Evolutionary conservation across 768 basidiomycete genomes (phyloP), one percentile per base, ranked within the genome.

Genomic region (Lactarius indigo): DNA sequence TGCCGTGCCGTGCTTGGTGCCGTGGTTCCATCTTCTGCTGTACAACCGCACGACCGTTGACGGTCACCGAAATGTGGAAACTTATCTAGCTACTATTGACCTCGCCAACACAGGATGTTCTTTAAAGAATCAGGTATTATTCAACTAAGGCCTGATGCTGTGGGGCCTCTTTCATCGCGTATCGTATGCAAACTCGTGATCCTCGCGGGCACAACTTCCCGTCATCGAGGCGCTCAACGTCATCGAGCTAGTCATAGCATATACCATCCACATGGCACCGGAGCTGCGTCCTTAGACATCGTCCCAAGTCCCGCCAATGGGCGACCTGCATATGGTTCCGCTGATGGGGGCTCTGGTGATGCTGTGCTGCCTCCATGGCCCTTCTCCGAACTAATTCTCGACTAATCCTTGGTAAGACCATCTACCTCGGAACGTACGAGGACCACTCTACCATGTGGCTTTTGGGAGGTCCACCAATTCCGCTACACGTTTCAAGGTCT

Each of bases 11-110:
- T n/a, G n/a, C n/a, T n/a, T n/a, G 12, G 33, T 35, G 42, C 33
- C 59, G 61, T 59, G 64, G 52, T 7, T 69, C 61, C 64, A 47
- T 61, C 60, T 26, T 8, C 42, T 13, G 3, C 35, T 37, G 35
- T 3, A 35, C 35, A 57, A 35, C 8, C 57, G 2, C 58, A 62
- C 31, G 60, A 57, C 28, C 61, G 63, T 23, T 18, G 35, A 37
- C 12, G 35, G 35, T 37, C 13, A 13, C 35, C 12, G 35, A 37
- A 37, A 37, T 37, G 35, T 12, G 35, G 5, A 37, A 37, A 37
- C 35, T 12, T 37, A 4, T 39, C 37, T 39, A 39, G 47, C 2
- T 26, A 50, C 47, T 15, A 6, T 26, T 12, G n/a, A 50, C 47
- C 5, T 47, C n/a, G 10, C 20, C 15, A 9, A 5, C 23, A n/a